Base-by-base conservation (phyloP, 2,329 filamentous ascomycete genomes). In the Plenodomus tracheiphilus region DNA sequence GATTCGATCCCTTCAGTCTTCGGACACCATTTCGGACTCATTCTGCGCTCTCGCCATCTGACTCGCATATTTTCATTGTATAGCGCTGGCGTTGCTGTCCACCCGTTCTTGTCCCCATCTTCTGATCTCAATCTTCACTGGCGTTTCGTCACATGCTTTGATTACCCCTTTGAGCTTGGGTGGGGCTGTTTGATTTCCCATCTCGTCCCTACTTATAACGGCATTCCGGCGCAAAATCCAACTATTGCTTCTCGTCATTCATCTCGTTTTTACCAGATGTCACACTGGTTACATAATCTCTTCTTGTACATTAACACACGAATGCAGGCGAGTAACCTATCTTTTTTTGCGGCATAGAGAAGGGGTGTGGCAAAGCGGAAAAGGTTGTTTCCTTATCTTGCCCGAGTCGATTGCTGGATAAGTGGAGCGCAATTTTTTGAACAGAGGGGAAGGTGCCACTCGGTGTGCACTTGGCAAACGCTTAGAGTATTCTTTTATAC, bases 401-500 rank as follows among this genome's bases (percentile, higher is more conserved):
- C 28, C 15, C 11, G 4, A 10, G 22, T 10, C 28, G 6, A 6
- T 11, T 32, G 4, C 9, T 6, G 8, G 28, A 7, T 7, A 11
- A 4, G 28, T 37, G 11, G 18, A 37, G 18, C 16, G 13, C 35
- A 13, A 9, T 20, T 37, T 17, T 10, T 37, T 16, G 15, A 37
- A 15, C 18, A 20, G 35, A 3, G 35, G 18, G 13, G 18, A 4
- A 37, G 3, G 35, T 18, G 16, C 16, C 7, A 4, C 4, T 36
- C 17, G 15, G 32, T 5, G 6, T 37, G 8, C 3, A 4, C 4
- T 20, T 20, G 4, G 35, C 16, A 37, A 13, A 20, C 28, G 28
- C 15, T 32, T 32, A 37, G 18, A 37, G 37, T 48, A 44, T 44
- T 16, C 21, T 40, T 48, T 43, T 49, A 49, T 48, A 60, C 43